phyloP scores from a whole-genome alignment of 164 flowering plant genomes.

The Protea cynaroides region DNA sequence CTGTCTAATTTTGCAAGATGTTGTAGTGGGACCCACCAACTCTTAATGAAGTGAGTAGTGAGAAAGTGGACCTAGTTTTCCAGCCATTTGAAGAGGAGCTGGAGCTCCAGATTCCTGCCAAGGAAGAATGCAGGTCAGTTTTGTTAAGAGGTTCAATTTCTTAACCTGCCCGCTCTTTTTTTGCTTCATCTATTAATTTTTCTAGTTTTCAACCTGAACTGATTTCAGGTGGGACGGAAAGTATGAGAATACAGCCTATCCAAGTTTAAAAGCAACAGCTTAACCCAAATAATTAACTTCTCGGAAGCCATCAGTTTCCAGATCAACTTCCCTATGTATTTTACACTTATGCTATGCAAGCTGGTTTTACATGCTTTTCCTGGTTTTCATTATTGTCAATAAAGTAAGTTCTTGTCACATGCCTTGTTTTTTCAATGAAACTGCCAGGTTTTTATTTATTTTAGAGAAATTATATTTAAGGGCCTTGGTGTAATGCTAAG shows the following conservation, averaged over 20 bases:
- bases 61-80: constrained; percentile 52
- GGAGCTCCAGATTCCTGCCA: constrained; percentile 67
- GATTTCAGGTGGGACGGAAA: constrained; percentile 70
- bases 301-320: background rate
- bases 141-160: background rate
- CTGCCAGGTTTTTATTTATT: background rate
- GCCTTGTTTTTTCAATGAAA: background rate
- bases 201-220: background rate
- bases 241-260: constrained; percentile 52
- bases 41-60: constrained; percentile 43
- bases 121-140: constrained; percentile 54
- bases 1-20: background rate
- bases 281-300: background rate
- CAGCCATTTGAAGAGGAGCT: constrained; percentile 52
- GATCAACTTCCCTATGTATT: background rate
- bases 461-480: too few relatives aligned
- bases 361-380: background rate
- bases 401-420: background rate
- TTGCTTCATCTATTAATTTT: background rate
- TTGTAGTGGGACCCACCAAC: constrained; percentile 70
- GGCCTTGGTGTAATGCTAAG: too few relatives aligned
- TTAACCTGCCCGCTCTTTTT: background rate
- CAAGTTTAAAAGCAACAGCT: constrained; percentile 11
- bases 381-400: background rate
- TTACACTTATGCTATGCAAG: background rate